These are phyloP conservation scores for Tolypocladium sp. DNA, from an alignment of 2,329 filamentous ascomycete species.

Conservation along the genomic window DNA sequence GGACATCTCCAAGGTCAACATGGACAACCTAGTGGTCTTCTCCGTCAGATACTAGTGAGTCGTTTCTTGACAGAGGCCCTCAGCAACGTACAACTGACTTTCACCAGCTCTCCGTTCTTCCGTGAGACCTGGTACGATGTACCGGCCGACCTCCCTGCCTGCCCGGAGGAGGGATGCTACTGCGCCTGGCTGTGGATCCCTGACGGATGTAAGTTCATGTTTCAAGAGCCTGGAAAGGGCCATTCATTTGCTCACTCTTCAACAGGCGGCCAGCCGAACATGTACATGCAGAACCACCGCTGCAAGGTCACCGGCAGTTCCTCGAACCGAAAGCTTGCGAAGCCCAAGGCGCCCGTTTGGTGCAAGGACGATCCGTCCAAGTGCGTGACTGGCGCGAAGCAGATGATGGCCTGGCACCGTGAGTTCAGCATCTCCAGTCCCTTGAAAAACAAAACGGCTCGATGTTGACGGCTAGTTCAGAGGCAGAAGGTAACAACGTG, in stretches of 20 bases:
- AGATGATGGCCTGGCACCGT: conserved; percentile 38
- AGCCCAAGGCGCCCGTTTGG: conserved; percentile 29
- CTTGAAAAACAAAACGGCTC: background rate
- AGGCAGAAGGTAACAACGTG: conserved; percentile 24
- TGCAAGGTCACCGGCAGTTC: conserved; percentile 15
- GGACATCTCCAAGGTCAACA: too few relatives aligned
- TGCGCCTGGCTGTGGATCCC: conserved; percentile 22
- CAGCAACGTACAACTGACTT: too few relatives aligned
- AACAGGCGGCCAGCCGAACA: too few relatives aligned
- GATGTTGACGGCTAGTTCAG: conserved; percentile 6
- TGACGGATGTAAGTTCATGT: conserved; percentile 9
- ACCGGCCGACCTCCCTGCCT: conserved; percentile 15
- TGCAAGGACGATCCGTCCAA: conserved; percentile 29
- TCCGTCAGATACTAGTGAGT: too few relatives aligned
- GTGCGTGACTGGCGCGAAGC: conserved; percentile 36
- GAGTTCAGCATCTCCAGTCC: conserved; percentile 3
- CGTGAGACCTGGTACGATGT: conserved; percentile 19
- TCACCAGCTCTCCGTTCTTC: conserved; percentile 17
- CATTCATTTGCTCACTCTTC: too few relatives aligned
- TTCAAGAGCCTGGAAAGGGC: too few relatives aligned
- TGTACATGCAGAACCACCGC: too few relatives aligned
- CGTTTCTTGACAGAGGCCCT: too few relatives aligned
- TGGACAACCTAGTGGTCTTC: too few relatives aligned
- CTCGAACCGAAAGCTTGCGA: conserved; percentile 29
- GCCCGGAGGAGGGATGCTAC: conserved; percentile 18